A percentile compares a stretch with the other conserved stretches of the same genome.
phyloP scores from a whole-genome alignment of 106 monocot species.

The Narthecium ossifragum region DNA sequence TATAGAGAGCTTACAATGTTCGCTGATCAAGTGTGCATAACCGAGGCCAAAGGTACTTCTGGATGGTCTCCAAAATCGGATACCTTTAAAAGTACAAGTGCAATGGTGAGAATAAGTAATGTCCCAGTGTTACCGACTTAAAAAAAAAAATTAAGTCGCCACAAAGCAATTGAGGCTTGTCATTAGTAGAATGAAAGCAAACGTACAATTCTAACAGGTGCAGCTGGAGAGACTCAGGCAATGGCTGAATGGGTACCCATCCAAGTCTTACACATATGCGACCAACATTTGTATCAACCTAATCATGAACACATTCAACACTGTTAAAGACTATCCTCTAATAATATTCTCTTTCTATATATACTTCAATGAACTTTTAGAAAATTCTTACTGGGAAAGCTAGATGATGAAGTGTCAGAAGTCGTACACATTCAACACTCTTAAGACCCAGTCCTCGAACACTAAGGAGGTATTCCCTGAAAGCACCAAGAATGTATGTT shows the following conservation, averaged over 20 bases:
- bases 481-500: slow-evolving; percentile 13
- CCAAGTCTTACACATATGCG: slow-evolving; percentile 96
- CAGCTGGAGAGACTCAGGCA: slow-evolving; percentile 93
- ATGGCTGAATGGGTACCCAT: slow-evolving; percentile 97
- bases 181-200: background rate
- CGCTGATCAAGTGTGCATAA: slow-evolving; percentile 59
- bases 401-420: slow-evolving; percentile 86
- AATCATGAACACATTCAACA: background rate
- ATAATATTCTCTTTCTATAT: no score
- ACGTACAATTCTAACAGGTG: slow-evolving; percentile 88
- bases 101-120: background rate
- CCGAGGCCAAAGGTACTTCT: slow-evolving; percentile 71
- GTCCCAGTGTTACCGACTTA: no score
- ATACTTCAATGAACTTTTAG: background rate
- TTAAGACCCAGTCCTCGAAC: slow-evolving; percentile 88
- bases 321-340: no score
- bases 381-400: slow-evolving; percentile 79
- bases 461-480: slow-evolving; percentile 88
- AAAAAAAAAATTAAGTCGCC: no score
- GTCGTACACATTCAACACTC: slow-evolving; percentile 96
- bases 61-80: slow-evolving; percentile 81
- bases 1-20: slow-evolving; percentile 40
- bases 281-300: slow-evolving; percentile 99
- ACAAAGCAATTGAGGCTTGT: background rate
- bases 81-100: slow-evolving; percentile 42